Base-by-base conservation (phyloP, 1,139 yeast species). In the Geotrichum phurueaensis region DNA sequence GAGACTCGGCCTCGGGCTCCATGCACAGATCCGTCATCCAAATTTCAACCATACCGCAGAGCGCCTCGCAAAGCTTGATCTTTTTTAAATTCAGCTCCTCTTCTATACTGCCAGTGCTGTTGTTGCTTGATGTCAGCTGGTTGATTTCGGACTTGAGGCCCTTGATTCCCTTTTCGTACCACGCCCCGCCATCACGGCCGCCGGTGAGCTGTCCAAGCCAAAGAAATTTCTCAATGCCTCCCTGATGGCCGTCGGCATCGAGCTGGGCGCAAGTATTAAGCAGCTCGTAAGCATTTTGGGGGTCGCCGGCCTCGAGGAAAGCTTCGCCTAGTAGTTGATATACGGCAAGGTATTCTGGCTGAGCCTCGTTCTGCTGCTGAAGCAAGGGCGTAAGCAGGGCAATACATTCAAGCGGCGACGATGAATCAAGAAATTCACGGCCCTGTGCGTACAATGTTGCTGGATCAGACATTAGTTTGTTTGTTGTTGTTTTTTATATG, bases 11-110 rank as follows among this genome's bases (percentile, higher is more conserved):
- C 67, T 87, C 86, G 6, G 84, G 84, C 67, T 89, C 96, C 97
- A 92, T 91, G 70, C 56, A 53, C 43, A 60, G 79, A 76, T 94
- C 99, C 0, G 99, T 95, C 99, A 94, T 94, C 97, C 98, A 94
- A 63, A 95, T 89, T 74, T 94, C 99, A 68, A 94, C 87, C 76
- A 87, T 81, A 12, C 97, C 87, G 66, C 92, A 85, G 36, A 90
- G 78, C 0, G 95, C 97, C 70, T 85, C 88, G 66, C 87, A 84
- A 60, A 85, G 67, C 69, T 84, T 85, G 64, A 78, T 78, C 58
- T 80, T 70, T 36, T 87, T 72, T 67, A 63, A 45, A 18, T 61
- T 60, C 13, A 82, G 79, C 13, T 65, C 43, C 63, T 54, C 51
- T 31, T 54, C 54, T 31, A 25, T 27, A 39, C 39, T 58, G 7